phyloP scores from a whole-genome alignment of 352 stramenopile species.

The Phytophthora fragariae region DNA sequence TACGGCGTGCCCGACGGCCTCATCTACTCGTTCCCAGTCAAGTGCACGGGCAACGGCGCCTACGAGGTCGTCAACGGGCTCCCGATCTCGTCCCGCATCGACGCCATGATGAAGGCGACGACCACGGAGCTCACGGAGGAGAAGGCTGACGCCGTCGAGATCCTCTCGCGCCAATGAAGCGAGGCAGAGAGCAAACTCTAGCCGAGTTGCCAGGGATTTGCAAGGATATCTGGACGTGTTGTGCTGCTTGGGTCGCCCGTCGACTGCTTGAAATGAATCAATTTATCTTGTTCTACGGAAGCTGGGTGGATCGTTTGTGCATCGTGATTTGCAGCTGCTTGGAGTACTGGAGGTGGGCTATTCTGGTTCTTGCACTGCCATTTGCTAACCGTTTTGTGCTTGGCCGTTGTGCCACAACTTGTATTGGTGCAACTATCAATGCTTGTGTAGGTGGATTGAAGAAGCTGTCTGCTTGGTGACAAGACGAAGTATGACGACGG shows the following conservation, averaged over 20 bases:
- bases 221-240: conserved; percentile 2
- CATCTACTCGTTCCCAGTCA: conserved; percentile 94
- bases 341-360: neutral
- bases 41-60: conserved; percentile 75
- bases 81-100: conserved; percentile 69
- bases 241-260: conserved; percentile 8
- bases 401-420: neutral
- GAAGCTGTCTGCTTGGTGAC: neutral
- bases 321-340: conserved; percentile 5
- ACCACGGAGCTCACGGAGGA: conserved; percentile 85
- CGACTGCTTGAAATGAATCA: conserved; percentile 23
- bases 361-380: conserved; percentile 2
- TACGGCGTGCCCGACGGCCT: conserved; percentile 90
- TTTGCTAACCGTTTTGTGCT: neutral
- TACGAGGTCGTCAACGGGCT: conserved; percentile 83
- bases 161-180: conserved; percentile 60
- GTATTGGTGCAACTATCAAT: neutral
- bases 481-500: conserved; percentile 16
- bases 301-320: neutral
- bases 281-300: conserved; percentile 28
- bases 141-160: conserved; percentile 76
- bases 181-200: neutral
- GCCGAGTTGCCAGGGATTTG: neutral
- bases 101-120: conserved; percentile 80
- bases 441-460: conserved; percentile 1